Percentiles rank a stretch among this genome's conserved stretches.
Evolutionary conservation across 441 rosid species (phyloP).

Genomic region (Adansonia gregorii): DNA sequence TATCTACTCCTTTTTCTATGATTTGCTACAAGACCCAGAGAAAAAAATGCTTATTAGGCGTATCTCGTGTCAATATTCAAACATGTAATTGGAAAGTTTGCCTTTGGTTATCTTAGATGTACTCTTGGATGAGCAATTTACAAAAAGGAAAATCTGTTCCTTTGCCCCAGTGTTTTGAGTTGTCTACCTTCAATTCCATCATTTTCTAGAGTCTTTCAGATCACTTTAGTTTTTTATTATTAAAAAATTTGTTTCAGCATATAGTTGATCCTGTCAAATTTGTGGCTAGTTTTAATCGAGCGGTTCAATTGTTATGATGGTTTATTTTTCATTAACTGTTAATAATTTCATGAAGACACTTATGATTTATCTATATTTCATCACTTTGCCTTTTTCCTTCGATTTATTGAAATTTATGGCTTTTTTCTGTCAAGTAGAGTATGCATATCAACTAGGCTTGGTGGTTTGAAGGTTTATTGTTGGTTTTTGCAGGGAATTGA

Average conservation of each 20-base stretch:
- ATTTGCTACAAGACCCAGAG: neutral
- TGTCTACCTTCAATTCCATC: neutral
- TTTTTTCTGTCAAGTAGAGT: neutral
- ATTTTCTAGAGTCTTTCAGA: neutral
- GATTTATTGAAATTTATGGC: neutral
- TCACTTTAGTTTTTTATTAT: neutral
- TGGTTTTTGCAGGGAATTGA: constrained; percentile 76
- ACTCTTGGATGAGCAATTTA: neutral
- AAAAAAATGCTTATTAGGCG: neutral
- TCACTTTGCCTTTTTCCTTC: neutral
- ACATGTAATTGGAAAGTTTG: neutral
- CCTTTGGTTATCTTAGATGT: constrained; percentile 2
- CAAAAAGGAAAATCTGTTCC: constrained; percentile 11
- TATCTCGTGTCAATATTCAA: neutral
- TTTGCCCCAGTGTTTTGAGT: neutral
- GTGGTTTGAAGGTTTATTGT: constrained; percentile 8
- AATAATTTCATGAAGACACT: neutral
- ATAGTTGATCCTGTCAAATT: neutral
- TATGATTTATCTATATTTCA: neutral
- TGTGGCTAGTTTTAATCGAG: neutral
- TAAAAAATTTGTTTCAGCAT: neutral
- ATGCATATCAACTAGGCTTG: neutral
- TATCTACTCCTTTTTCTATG: neutral
- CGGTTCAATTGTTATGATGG: neutral
- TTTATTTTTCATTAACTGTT: neutral